Conservation (phyloP, 176 grass and related monocot species). For the Oryza brachyantha region DNA sequence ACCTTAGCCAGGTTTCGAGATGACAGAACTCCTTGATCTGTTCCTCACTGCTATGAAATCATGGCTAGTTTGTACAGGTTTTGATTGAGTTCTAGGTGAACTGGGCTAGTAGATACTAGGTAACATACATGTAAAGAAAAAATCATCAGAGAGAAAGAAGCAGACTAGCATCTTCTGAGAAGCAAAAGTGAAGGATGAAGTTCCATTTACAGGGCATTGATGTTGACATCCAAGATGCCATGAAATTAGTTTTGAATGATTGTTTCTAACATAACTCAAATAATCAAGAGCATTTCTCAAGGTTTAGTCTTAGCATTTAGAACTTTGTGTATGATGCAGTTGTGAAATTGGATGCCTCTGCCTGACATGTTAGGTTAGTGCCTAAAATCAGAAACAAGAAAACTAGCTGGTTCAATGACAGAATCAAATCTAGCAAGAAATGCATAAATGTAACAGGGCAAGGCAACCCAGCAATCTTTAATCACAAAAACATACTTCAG, state of each 20-base stretch:
- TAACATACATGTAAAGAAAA: not conserved
- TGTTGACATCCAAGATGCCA: slow-evolving; percentile 9
- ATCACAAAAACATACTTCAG: not conserved
- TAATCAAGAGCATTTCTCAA: not conserved
- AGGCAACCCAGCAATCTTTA: not conserved
- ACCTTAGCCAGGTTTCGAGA: slow-evolving; percentile 20
- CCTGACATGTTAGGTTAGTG: not conserved
- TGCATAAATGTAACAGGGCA: not conserved
- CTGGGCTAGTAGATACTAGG: not conserved
- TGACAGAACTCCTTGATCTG: slow-evolving; percentile 15
- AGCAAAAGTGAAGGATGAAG: not conserved
- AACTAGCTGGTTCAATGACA: not conserved
- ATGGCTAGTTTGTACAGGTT: slow-evolving; percentile 19
- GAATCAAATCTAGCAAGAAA: not conserved
- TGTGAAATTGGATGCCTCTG: not conserved
- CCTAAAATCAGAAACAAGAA: not conserved
- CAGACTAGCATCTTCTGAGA: slow-evolving; percentile 6
- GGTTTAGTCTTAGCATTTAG: not conserved
- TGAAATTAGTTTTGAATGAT: not conserved
- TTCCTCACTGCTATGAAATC: slow-evolving; percentile 4
- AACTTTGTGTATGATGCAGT: not conserved
- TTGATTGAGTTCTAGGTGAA: slow-evolving; percentile 13
- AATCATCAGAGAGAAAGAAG: not conserved
- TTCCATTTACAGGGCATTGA: slow-evolving; percentile 12
- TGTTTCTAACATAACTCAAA: not conserved